Evolutionary conservation across 2,329 filamentous ascomycete genomes (phyloP), one percentile per base, ranked within the genome.

Genomic region (Emericellopsis atlantica): DNA sequence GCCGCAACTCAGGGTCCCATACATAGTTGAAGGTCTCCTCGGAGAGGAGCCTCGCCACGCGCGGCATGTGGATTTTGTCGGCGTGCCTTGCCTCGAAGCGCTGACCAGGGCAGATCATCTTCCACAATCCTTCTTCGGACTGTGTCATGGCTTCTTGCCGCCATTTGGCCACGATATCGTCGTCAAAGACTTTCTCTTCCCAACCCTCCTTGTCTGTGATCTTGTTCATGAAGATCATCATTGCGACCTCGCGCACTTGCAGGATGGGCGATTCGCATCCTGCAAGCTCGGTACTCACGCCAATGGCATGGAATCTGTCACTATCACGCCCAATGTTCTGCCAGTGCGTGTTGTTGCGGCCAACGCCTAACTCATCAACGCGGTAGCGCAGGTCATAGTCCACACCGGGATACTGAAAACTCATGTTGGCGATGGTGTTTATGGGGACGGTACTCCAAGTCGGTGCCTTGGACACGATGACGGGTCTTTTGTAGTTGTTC

Each of bases 121-220:
- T 15, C n/a, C 22, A 36, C 7, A 36, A n/a, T 10, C 16, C 35
- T 4, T 40, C 16, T 11, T 40, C 32, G 12, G 40, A 21, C 29
- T 34, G 21, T 10, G 29, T 14, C 16, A 48, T 41, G n/a, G 46
- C 40, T 29, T 52, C 50, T 14, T 32, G 14, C 7, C 24, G 37
- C 50, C 50, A 52, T 33, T 47, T 50, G 11, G 37, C 32, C 16
- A 37, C 35, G 11, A 52, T 51, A 2, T 34, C 40, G 2, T 48
- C 39, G 32, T 50, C 45, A n/a, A 43, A 37, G 12, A 52, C 43
- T 33, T 52, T 51, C n/a, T 23, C 22, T 6, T 48, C 31, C 48
- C 49, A 52, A 18, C 45, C 43, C 4, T 41, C 39, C 41, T 52
- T 52, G 34, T 52, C 49, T 4, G 50, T 50, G 6, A 51, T 16